These are phyloP conservation scores for Aspergillus luchuensis DNA, from an alignment of 2,329 filamentous ascomycete genomes.

Conservation along the genomic window DNA sequence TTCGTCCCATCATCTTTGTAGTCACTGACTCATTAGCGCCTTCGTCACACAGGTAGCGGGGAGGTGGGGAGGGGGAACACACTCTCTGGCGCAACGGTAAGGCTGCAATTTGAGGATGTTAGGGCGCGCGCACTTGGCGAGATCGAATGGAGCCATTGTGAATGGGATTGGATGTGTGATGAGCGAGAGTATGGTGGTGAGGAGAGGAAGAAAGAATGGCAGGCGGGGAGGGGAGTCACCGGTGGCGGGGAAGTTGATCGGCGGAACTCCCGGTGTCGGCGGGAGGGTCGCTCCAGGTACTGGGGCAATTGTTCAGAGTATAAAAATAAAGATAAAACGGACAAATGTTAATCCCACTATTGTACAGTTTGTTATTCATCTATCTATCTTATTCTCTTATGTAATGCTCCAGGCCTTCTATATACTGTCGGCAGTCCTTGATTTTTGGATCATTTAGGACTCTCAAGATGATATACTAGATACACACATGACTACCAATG, in stretches of 20 bases:
- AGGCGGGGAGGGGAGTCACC: slow-evolving; percentile 6
- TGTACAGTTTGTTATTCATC: neutral
- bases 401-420: neutral
- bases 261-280: slow-evolving; percentile 7
- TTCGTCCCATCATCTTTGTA: slow-evolving; percentile 99
- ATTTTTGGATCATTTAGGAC: neutral
- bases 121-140: slow-evolving; percentile 71
- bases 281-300: slow-evolving; percentile 3
- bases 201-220: slow-evolving; percentile 4
- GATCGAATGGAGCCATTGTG: slow-evolving; percentile 62
- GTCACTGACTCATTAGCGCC: slow-evolving; percentile 63
- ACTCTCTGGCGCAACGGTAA: slow-evolving; percentile 82
- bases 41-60: slow-evolving; percentile 10
- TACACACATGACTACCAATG: slow-evolving; percentile 14
- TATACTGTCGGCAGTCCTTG: slow-evolving; percentile 4
- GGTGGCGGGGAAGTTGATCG: slow-evolving; percentile 12
- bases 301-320: neutral
- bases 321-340: neutral
- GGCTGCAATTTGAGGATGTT: slow-evolving; percentile 77
- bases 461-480: slow-evolving; percentile 11
- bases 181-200: neutral
- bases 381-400: neutral
- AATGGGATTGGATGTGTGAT: slow-evolving; percentile 11
- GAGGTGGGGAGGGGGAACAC: slow-evolving; percentile 40
- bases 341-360: neutral